Evolutionary conservation across 305 asterid species (phyloP).

Genomic region (Solanum hybrid): DNA sequence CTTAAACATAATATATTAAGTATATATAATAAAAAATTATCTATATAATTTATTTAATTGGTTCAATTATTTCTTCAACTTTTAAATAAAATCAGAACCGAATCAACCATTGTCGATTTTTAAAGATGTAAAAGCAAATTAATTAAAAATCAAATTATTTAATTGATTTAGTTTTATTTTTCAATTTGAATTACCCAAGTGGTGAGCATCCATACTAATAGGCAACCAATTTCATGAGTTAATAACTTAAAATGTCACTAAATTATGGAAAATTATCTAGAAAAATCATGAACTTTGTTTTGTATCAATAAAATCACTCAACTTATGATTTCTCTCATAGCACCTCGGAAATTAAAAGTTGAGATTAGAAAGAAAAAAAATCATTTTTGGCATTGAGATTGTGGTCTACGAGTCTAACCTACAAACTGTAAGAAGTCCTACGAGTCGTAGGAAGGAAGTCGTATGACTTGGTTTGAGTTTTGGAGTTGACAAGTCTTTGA

Average conservation of each 20-base stretch:
- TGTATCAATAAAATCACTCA: too few relatives aligned
- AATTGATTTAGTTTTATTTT: neutral
- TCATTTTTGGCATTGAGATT: neutral
- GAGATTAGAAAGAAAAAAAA: neutral
- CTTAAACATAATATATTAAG: neutral
- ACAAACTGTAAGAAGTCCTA: neutral
- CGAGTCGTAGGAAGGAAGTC: neutral
- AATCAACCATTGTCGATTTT: neutral
- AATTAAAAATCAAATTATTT: neutral
- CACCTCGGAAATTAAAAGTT: neutral
- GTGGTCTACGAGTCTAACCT: neutral
- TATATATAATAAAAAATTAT: neutral
- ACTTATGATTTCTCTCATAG: too few relatives aligned
- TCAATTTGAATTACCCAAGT: neutral
- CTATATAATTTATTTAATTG: neutral
- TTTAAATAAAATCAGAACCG: neutral
- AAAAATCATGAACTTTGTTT: too few relatives aligned
- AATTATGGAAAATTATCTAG: neutral
- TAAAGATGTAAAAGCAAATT: neutral
- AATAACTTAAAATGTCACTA: too few relatives aligned
- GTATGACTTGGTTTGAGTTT: neutral
- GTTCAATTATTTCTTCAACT: neutral
- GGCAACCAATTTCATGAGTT: neutral
- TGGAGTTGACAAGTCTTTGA: neutral
- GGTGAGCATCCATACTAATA: neutral